Evolutionary conservation across 164 flowering plant genomes (phyloP).

Genomic region (Tetrastigma voinierianum): DNA sequence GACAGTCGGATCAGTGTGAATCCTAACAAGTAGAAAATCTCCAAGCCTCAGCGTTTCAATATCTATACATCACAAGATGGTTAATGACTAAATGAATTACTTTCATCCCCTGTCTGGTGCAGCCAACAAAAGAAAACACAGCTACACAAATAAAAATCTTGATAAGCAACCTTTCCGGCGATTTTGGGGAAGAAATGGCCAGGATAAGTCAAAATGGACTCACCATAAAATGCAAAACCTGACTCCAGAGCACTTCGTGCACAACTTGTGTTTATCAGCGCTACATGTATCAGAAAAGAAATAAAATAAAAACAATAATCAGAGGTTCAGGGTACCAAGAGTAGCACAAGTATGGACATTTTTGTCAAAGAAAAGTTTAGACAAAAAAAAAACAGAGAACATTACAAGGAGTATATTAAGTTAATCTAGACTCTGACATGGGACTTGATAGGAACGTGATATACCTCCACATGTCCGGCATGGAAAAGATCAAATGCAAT

Average conservation of each 20-base stretch:
- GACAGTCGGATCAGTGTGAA: conserved; percentile 89
- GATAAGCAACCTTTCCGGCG: not conserved
- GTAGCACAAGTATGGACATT: not conserved
- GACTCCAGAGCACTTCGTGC: not conserved
- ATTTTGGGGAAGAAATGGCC: too few species aligned
- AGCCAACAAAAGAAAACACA: not conserved
- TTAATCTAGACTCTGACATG: not conserved
- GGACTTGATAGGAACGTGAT: not conserved
- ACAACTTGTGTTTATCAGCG: not conserved
- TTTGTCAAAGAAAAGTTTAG: not conserved
- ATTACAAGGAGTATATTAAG: not conserved
- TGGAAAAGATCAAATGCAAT: conserved; percentile 98
- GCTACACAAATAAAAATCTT: not conserved
- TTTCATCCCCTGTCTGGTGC: not conserved
- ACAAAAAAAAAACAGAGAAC: not conserved
- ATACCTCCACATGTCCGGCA: conserved; percentile 99
- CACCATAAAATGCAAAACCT: not conserved
- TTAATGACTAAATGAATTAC: not conserved
- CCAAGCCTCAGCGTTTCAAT: conserved; percentile 87
- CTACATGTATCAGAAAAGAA: too few species aligned
- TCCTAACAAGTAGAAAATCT: conserved; percentile 95
- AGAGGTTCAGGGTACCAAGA: too few species aligned
- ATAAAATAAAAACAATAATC: too few species aligned
- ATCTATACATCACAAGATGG: conserved; percentile 42
- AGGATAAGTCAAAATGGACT: not conserved